Evolutionary conservation across 2,329 filamentous ascomycete genomes (phyloP).

Genomic region (Trichothecium sympodiale): DNA sequence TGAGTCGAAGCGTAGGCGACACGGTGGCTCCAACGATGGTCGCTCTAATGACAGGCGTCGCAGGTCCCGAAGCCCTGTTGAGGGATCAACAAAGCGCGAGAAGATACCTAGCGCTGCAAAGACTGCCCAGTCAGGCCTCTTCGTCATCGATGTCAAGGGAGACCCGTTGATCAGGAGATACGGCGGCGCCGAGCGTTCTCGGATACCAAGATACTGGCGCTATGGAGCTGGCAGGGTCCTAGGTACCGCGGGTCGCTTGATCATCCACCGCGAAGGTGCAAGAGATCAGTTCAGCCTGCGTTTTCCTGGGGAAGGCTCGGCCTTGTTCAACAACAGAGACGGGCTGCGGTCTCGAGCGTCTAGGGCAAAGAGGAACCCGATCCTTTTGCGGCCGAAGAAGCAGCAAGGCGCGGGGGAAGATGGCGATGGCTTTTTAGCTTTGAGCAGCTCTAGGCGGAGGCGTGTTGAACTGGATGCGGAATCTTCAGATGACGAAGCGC

Average conservation of each 20-base stretch:
- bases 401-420: constrained; percentile 8
- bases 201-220: constrained; percentile 60
- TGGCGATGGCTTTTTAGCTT: constrained; percentile 33
- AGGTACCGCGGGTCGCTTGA: constrained; percentile 47
- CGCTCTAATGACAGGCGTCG: not conserved
- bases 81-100: not conserved
- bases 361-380: constrained; percentile 23
- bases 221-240: constrained; percentile 59
- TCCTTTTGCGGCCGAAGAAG: constrained; percentile 25
- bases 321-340: constrained; percentile 28
- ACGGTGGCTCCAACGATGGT: constrained; percentile 4
- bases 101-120: not conserved
- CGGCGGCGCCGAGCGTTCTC: constrained; percentile 60
- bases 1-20: constrained; percentile 10
- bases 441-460: constrained; percentile 31
- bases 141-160: constrained; percentile 60
- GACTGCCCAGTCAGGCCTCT: constrained; percentile 21
- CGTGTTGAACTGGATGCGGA: constrained; percentile 17
- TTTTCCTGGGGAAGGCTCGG: constrained; percentile 26
- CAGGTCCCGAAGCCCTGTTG: too few relatives aligned
- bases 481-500: constrained; percentile 34
- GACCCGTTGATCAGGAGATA: constrained; percentile 68
- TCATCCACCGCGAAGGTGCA: constrained; percentile 55
- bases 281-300: constrained; percentile 43
- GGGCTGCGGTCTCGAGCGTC: constrained; percentile 32